Evolutionary conservation across 2,329 filamentous ascomycete genomes (phyloP).

Genomic region (Coleophoma eucalyptorum): DNA sequence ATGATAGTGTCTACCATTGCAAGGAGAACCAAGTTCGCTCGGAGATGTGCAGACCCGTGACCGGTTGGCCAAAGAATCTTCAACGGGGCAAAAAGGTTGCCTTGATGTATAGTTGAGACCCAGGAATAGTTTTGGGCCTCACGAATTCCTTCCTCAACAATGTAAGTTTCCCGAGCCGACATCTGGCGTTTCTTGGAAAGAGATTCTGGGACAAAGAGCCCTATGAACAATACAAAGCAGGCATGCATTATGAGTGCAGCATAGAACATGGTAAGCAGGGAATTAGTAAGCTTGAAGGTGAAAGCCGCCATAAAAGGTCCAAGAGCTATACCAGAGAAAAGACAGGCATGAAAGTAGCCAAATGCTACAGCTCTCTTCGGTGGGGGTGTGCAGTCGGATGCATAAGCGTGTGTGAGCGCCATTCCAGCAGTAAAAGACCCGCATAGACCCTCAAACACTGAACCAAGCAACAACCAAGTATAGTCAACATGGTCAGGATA

Average conservation of each 20-base stretch:
- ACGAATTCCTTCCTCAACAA: conserved; percentile 34
- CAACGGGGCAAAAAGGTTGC: conserved; percentile 74
- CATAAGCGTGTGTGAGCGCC: conserved; percentile 77
- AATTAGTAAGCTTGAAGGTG: conserved; percentile 72
- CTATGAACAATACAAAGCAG: conserved; percentile 69
- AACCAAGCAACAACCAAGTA: conserved; percentile 74
- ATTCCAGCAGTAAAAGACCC: conserved; percentile 87
- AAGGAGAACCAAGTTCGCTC: conserved; percentile 78
- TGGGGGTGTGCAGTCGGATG: conserved; percentile 81
- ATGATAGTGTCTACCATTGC: conserved; percentile 78
- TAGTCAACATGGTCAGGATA: conserved; percentile 72
- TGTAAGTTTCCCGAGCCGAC: conserved; percentile 66
- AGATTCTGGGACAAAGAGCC: conserved; percentile 78
- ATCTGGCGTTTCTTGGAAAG: conserved; percentile 69
- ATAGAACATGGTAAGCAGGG: conserved; percentile 81
- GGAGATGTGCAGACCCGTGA: conserved; percentile 55
- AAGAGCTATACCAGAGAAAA: conserved; percentile 85
- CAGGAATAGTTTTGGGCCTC: conserved; percentile 9
- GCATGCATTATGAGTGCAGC: conserved; percentile 68
- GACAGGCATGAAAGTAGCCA: conserved; percentile 83
- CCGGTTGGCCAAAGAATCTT: conserved; percentile 73
- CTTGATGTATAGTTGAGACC: conserved; percentile 34
- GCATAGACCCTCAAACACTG: conserved; percentile 74
- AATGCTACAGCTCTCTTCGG: conserved; percentile 78
- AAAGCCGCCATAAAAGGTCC: conserved; percentile 81